phyloP scores from a whole-genome alignment of 2,329 filamentous ascomycete species.

The Dothistroma pini region DNA sequence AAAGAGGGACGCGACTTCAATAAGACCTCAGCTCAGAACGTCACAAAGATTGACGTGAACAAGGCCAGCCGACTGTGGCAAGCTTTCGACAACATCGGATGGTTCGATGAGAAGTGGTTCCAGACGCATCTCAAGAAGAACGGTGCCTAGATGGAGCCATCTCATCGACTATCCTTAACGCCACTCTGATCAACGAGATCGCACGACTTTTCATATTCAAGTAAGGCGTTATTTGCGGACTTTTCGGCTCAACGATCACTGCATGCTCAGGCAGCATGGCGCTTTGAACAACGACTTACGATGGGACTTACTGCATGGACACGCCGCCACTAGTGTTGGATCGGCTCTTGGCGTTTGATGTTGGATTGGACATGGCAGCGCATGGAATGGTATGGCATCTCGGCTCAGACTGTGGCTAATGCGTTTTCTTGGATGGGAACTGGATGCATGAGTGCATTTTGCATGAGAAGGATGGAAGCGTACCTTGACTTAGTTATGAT shows the following conservation, averaged over 20 bases:
- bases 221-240: conserved; percentile 4
- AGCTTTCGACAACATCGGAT: conserved; percentile 65
- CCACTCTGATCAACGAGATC: neutral
- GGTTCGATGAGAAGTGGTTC: conserved; percentile 32
- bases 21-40: conserved; percentile 93
- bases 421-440: neutral
- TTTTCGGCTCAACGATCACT: conserved; percentile 3
- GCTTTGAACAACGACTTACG: conserved; percentile 4
- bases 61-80: conserved; percentile 92
- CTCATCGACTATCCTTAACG: neutral
- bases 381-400: conserved; percentile 3
- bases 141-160: neutral
- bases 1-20: conserved; percentile 76
- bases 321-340: neutral
- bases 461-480: conserved; percentile 1
- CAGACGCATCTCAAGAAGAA: conserved; percentile 17
- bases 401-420: conserved; percentile 11
- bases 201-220: conserved; percentile 1
- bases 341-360: neutral
- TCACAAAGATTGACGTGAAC: conserved; percentile 98
- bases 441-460: conserved; percentile 2
- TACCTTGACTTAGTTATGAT: conserved; percentile 7
- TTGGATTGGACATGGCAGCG: neutral
- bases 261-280: conserved; percentile 14
- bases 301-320: neutral